Conservation (phyloP, 2,329 filamentous ascomycete genomes). For the Alternaria conjuncta region DNA sequence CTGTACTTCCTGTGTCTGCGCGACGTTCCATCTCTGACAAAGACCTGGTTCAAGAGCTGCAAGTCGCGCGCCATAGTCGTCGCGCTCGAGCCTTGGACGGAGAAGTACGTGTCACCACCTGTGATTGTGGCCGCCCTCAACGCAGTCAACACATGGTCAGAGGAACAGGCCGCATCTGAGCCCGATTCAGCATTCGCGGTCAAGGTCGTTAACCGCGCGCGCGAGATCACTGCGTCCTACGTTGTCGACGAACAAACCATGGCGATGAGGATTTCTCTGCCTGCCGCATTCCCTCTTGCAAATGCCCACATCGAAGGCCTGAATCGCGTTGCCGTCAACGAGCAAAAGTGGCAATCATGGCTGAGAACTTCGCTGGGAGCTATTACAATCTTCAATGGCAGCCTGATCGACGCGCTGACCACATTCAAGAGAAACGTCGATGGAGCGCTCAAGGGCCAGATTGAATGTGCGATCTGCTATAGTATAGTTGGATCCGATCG, state of each 20-base stretch:
- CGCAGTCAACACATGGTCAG: slow-evolving; percentile 72
- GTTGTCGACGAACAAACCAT: slow-evolving; percentile 87
- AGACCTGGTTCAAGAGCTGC: slow-evolving; percentile 83
- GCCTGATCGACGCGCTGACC: slow-evolving; percentile 82
- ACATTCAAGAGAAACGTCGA: slow-evolving; percentile 88
- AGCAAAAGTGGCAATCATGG: slow-evolving; percentile 94
- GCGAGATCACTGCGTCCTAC: slow-evolving; percentile 84
- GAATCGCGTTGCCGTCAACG: slow-evolving; percentile 84
- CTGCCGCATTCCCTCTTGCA: slow-evolving; percentile 81
- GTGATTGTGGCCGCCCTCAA: slow-evolving; percentile 71
- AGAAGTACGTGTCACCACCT: slow-evolving; percentile 76
- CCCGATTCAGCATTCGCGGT: slow-evolving; percentile 63
- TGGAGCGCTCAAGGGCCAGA: slow-evolving; percentile 88
- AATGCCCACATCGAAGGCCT: slow-evolving; percentile 76
- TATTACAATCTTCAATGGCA: slow-evolving; percentile 92
- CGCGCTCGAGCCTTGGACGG: slow-evolving; percentile 83
- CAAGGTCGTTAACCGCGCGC: slow-evolving; percentile 72
- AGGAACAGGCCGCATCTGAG: slow-evolving; percentile 46
- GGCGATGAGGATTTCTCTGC: slow-evolving; percentile 80
- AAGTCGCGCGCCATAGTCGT: slow-evolving; percentile 79
- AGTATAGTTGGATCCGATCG: slow-evolving; percentile 88
- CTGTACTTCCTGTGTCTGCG: slow-evolving; percentile 83
- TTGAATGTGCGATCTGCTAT: slow-evolving; percentile 96
- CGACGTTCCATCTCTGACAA: slow-evolving; percentile 78
- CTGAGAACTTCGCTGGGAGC: slow-evolving; percentile 86